Evolutionary conservation across 129 eudicot genomes (phyloP).

Genomic region (Solidago caesia): DNA sequence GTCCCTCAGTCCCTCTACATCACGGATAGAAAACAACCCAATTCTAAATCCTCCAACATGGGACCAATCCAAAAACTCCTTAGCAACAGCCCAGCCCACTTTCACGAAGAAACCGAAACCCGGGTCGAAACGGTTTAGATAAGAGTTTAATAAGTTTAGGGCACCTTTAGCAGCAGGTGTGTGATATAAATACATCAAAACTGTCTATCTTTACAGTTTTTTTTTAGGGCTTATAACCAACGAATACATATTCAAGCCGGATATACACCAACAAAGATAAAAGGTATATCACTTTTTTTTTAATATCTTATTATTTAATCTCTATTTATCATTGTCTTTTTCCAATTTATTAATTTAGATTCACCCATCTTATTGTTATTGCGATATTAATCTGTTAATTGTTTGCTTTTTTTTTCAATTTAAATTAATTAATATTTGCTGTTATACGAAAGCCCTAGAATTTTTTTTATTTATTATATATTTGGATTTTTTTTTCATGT

Average conservation of each 20-base stretch:
- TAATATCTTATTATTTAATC: conserved; percentile 16
- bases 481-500: not conserved
- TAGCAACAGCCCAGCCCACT: not conserved
- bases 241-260: conserved; percentile 58
- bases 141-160: not conserved
- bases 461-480: not conserved
- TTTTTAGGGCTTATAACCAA: conserved; percentile 21
- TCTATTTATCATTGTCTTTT: not conserved
- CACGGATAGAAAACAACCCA: not conserved
- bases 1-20: no score
- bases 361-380: not conserved
- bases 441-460: conserved; percentile 25
- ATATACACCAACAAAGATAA: not conserved
- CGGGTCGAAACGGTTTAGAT: conserved; percentile 8
- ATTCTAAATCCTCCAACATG: no score
- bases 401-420: not conserved
- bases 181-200: conserved; percentile 10
- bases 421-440: not conserved
- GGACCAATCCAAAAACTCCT: not conserved
- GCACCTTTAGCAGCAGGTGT: not conserved
- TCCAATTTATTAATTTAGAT: not conserved
- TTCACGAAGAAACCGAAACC: no score
- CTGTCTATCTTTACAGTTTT: conserved; percentile 16
- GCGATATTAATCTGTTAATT: not conserved
- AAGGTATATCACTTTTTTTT: not conserved